These are phyloP conservation scores for Acer yangbiense DNA, from an alignment of 345 rosid genomes.

Conservation along the genomic window DNA sequence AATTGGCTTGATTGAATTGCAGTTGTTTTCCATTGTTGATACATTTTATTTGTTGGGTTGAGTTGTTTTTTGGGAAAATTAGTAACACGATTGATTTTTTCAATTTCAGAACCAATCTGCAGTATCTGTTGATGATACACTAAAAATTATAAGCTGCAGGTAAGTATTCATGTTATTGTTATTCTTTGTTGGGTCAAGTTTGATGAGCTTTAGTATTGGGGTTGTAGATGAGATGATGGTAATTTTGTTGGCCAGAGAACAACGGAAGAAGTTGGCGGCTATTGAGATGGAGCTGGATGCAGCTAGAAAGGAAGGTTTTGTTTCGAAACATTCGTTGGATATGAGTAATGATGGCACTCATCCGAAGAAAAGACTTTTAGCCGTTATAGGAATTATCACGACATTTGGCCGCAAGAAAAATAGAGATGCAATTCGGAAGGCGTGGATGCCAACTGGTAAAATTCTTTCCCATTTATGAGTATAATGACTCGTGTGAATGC, in stretches of 20 bases:
- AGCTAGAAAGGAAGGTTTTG: slow-evolving; percentile 46
- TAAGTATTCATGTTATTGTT: slow-evolving; percentile 11
- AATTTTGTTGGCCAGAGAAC: slow-evolving; percentile 40
- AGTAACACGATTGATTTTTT: neutral
- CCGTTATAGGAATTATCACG: slow-evolving; percentile 48
- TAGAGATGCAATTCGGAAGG: slow-evolving; percentile 55
- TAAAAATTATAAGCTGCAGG: slow-evolving; percentile 56
- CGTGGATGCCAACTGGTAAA: slow-evolving; percentile 58
- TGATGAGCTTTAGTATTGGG: neutral
- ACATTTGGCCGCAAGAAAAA: slow-evolving; percentile 56
- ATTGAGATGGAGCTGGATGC: slow-evolving; percentile 48
- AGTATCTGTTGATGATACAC: slow-evolving; percentile 49
- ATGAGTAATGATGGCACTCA: slow-evolving; percentile 11
- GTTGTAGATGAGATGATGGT: neutral
- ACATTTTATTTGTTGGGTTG: neutral
- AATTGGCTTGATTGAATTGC: neutral
- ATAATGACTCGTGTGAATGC: neutral
- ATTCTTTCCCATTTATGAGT: neutral
- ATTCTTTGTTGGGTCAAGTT: slow-evolving; percentile 5
- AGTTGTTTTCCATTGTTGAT: neutral
- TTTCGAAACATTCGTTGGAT: slow-evolving; percentile 23
- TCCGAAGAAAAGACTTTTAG: slow-evolving; percentile 44
- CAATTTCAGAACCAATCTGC: slow-evolving; percentile 42
- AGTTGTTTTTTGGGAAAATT: neutral
- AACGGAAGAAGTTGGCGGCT: slow-evolving; percentile 41